Percentiles rank a stretch among this genome's conserved stretches.
phyloP scores from a whole-genome alignment of 2,329 filamentous ascomycete species.

The Cladophialophora immunda region DNA sequence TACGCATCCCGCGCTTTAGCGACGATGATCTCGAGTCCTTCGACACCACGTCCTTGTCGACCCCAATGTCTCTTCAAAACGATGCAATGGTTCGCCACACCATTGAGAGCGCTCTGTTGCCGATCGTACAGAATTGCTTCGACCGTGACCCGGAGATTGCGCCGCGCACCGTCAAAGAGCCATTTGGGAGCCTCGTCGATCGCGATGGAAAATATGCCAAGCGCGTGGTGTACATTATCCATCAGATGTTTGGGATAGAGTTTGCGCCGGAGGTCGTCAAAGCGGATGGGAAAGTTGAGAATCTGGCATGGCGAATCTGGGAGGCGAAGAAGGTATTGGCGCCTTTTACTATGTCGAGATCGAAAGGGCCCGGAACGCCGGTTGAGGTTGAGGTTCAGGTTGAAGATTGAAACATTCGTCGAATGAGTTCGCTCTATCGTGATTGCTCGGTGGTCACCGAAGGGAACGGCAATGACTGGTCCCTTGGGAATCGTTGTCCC shows the following conservation, averaged over 20 bases:
- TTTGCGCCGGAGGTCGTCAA: conserved; percentile 92
- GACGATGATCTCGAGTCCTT: conserved; percentile 71
- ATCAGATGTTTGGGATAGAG: conserved; percentile 96
- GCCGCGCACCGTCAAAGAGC: conserved; percentile 78
- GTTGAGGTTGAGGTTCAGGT: conserved; percentile 25
- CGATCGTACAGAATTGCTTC: conserved; percentile 88
- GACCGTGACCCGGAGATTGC: conserved; percentile 92
- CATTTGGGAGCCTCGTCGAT: conserved; percentile 85
- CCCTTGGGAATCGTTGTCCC: background rate
- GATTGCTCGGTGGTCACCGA: background rate
- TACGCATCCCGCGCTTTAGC: conserved; percentile 82
- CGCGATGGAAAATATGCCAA: conserved; percentile 87
- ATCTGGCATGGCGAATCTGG: conserved; percentile 92
- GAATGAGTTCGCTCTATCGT: background rate
- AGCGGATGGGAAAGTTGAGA: conserved; percentile 88
- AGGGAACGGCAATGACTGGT: background rate
- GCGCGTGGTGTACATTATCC: conserved; percentile 90
- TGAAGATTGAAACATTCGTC: background rate
- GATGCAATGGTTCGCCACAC: conserved; percentile 71
- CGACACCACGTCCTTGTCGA: conserved; percentile 31
- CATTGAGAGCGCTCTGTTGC: conserved; percentile 79
- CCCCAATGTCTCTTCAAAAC: conserved; percentile 50
- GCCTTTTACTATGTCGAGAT: conserved; percentile 75
- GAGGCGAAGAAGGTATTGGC: conserved; percentile 94
- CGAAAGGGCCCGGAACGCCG: conserved; percentile 70